Evolutionary conservation across 228 moss, liverwort and hornwort species (phyloP).

Genomic region (Sphagnum magellanicum): DNA sequence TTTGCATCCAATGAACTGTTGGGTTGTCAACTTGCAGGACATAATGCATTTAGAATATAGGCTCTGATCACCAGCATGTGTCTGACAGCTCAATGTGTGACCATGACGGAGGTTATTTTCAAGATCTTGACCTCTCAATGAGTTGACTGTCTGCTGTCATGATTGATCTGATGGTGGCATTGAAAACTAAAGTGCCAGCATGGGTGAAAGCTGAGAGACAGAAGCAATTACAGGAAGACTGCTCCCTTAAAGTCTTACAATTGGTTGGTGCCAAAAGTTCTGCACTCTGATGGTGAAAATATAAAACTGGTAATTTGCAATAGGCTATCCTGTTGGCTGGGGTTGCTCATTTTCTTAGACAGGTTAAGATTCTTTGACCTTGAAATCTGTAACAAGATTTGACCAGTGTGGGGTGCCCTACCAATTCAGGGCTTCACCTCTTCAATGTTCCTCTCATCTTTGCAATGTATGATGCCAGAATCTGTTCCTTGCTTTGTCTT

Average conservation of each 20-base stretch:
- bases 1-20: background rate
- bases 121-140: background rate
- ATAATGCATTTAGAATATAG: background rate
- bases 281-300: constrained; percentile 15
- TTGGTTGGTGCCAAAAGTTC: constrained; percentile 31
- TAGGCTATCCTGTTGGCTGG: too few relatives aligned
- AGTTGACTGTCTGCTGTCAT: background rate
- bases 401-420: too few relatives aligned
- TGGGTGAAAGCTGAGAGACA: constrained; percentile 50
- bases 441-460: too few relatives aligned
- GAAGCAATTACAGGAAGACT: constrained; percentile 43
- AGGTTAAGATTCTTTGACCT: too few relatives aligned
- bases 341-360: too few relatives aligned
- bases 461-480: too few relatives aligned
- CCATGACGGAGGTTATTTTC: background rate
- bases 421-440: too few relatives aligned
- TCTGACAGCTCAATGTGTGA: background rate
- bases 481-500: too few relatives aligned
- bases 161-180: background rate
- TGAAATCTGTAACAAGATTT: too few relatives aligned
- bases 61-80: background rate
- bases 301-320: too few relatives aligned
- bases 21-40: background rate
- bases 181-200: constrained; percentile 22
- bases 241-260: constrained; percentile 43